Base-by-base conservation (phyloP, 2,329 filamentous ascomycete genomes). In the Aureobasidium vineae region DNA sequence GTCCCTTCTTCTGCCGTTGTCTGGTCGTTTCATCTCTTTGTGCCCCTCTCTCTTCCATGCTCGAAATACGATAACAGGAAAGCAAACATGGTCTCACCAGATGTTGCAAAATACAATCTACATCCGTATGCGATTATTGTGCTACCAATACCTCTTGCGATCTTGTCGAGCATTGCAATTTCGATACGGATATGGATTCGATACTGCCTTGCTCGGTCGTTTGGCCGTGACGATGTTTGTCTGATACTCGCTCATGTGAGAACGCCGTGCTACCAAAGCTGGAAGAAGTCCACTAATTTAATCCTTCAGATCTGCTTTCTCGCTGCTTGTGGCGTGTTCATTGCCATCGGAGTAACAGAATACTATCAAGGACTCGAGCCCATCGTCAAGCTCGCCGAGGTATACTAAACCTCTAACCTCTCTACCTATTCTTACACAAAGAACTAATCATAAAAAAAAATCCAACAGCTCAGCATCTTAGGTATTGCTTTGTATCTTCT, bases 401-500 rank as follows among this genome's bases (percentile, higher is more conserved):
- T 63, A 64, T 49, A 21, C 10, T 15, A 41, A 41, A 38, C 36
- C 15, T 19, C 13, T 19, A 15, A 15, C 40, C 19, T 41, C 40
- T 19, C n/a, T n/a, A n/a, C n/a, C n/a, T n/a, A n/a, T n/a, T 41
- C 16, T 16, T 10, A 13, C 11, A 13, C 38, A 2, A 40, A 16
- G 1, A 6, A 45, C 36, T 47, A 15, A 57, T 38, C 40, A 33
- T 11, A 3, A 13, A 2, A 3, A 13, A 2, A n/a, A 45, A 15
- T n/a, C 4, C 31, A 10, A 31, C 33, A 65, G 61, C 43, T 65
- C 15, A 63, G 56, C n/a, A 38, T 67, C 7, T 26, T 56, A 1
- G 54, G 50, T 16, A 68, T 66, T 15, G 10, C 63, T 7, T 41
- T 57, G 5, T 68, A 68, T 23, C 53, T 68, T 13, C 28, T 68